Percentiles rank a stretch among this genome's conserved stretches.
These are phyloP conservation scores for Sarocladium strictum DNA, from an alignment of 2,329 filamentous ascomycete species.

Conservation along the genomic window DNA sequence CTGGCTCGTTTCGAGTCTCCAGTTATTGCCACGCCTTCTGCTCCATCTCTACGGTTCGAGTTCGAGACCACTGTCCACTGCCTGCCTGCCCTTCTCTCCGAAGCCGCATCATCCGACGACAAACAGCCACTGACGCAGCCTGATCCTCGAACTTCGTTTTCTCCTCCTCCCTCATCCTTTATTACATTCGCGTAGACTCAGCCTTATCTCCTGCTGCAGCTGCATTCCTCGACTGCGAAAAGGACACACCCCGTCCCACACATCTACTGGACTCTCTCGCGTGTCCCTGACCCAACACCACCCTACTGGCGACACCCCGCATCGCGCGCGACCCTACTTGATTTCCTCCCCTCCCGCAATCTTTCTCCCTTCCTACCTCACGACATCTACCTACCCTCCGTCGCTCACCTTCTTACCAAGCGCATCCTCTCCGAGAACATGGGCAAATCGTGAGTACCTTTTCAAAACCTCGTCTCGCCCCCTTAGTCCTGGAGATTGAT, in stretches of 20 bases:
- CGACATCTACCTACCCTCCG: background rate
- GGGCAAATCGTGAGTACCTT: slow-evolving; percentile 9
- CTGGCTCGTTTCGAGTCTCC: background rate
- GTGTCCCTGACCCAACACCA: background rate
- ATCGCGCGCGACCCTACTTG: slow-evolving; percentile 3
- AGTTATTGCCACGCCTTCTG: background rate
- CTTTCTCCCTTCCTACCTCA: background rate
- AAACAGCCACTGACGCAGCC: background rate
- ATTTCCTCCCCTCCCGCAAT: background rate
- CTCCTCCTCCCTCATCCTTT: background rate
- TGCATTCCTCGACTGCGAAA: too few species aligned
- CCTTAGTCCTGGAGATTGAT: background rate
- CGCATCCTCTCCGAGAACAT: background rate
- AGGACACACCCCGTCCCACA: too few species aligned
- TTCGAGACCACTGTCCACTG: background rate
- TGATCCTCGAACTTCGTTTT: background rate
- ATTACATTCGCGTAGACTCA: too few species aligned
- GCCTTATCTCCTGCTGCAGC: too few species aligned
- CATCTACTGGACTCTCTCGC: too few species aligned
- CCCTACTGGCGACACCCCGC: slow-evolving; percentile 3
- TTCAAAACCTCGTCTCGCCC: background rate
- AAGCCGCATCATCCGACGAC: slow-evolving; percentile 2
- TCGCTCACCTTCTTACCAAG: background rate
- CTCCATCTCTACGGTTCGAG: background rate
- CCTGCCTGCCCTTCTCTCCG: background rate